Evolutionary conservation across 1,284 basidiomycete species (phyloP).

Genomic region (Moesziomyces parantarcticus): DNA sequence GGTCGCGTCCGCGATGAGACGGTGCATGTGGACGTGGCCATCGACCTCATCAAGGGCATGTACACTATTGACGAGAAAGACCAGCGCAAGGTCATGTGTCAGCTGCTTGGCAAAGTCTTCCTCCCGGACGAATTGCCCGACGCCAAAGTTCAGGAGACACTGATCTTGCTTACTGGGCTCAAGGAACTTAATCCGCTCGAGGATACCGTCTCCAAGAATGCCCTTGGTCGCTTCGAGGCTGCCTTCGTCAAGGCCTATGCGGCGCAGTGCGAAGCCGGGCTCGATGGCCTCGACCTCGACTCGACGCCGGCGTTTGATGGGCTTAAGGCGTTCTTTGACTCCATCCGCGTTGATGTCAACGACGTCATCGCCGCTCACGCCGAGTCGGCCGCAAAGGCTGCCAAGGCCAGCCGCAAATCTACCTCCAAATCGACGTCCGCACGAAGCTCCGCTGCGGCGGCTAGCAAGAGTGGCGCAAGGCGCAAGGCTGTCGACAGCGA

Average conservation of each 20-base stretch:
- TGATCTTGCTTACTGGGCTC: constrained; percentile 41
- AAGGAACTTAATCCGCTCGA: constrained; percentile 52
- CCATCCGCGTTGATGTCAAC: constrained; percentile 21
- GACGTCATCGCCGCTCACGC: constrained; percentile 24
- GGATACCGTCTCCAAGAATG: constrained; percentile 78
- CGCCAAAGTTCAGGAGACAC: constrained; percentile 39
- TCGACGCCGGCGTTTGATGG: constrained; percentile 17
- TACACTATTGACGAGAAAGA: constrained; percentile 74
- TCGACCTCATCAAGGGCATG: constrained; percentile 76
- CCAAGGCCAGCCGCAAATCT: constrained; percentile 31
- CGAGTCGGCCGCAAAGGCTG: constrained; percentile 21
- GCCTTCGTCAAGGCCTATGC: constrained; percentile 59
- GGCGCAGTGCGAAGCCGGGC: constrained; percentile 30
- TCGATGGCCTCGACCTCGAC: constrained; percentile 25
- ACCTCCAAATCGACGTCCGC: constrained; percentile 20
- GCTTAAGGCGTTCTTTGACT: constrained; percentile 31
- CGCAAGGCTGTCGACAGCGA: constrained; percentile 18
- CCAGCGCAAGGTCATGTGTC: constrained; percentile 81
- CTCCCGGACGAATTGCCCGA: constrained; percentile 77
- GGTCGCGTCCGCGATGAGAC: constrained; percentile 69
- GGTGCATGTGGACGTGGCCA: constrained; percentile 82
- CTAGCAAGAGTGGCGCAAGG: constrained; percentile 19
- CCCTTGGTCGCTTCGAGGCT: constrained; percentile 77
- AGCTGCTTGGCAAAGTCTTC: constrained; percentile 81
- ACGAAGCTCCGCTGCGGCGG: constrained; percentile 15